Base-by-base conservation (phyloP, 1,284 basidiomycete genomes). In the Rhodotorula sp. region DNA sequence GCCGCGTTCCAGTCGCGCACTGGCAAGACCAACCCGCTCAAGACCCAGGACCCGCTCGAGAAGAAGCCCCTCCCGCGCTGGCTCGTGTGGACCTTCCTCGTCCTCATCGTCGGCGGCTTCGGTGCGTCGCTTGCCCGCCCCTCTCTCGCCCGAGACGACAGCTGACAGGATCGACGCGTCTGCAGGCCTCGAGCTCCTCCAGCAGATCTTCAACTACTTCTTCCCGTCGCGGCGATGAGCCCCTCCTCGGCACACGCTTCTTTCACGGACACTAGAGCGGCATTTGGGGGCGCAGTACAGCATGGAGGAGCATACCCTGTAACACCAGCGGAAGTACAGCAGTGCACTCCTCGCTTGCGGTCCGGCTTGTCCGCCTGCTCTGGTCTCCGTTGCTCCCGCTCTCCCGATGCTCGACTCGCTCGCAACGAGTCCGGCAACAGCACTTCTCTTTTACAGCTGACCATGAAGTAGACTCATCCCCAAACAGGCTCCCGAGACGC, bases 11-110 rank as follows among this genome's bases (percentile, higher is more conserved):
- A 65, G 21, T 42, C 60, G 4, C 68, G 65, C 25, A 61, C 65
- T 14, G 70, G 70, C 53, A 72, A 72, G 66, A 25, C 55, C 50
- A 68, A 68, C 60, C 58, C 49, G 50, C 62, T 66, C n/a, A 72
- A 68, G 25, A 17, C 57, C 0, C 54, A 58, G 17, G 66, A 72
- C 9, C 45, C 44, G 25, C 27, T 62, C 17, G 66, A 72, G 42
- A 55, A 21, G n/a, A 49, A 57, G 23, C 63, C 66, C 17, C 12
- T 68, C 13, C 63, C 63, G 0, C 48, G 48, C 19, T 72, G 70
- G 70, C 42, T 66, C 60, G 56, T 52, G 34, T 16, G 25, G 17
- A 17, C 56, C 16, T 23, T 49, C 16, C 50, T 72, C 21, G 9
- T 61, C 23, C 7, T 55, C 44, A 21, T 72, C 17, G 54, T 68